A percentile compares a stretch with the other conserved stretches of the same genome.
phyloP scores from a whole-genome alignment of 805 yeast species.

The Kodamaea fukazawae region DNA sequence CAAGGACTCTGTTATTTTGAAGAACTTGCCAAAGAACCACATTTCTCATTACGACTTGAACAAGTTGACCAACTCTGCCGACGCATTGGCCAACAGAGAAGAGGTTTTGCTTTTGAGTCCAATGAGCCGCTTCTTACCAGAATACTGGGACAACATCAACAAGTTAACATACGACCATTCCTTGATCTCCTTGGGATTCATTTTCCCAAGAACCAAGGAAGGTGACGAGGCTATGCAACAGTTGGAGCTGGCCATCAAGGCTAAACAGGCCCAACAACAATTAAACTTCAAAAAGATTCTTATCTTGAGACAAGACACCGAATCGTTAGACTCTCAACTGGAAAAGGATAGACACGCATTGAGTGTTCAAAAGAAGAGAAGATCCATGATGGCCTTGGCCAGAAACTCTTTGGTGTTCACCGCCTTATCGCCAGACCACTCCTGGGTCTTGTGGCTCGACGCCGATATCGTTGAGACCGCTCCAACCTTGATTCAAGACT shows the following conservation, averaged over 20 bases:
- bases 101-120: constrained; percentile 87
- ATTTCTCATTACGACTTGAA: constrained; percentile 84
- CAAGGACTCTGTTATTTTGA: constrained; percentile 53
- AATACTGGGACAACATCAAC: constrained; percentile 84
- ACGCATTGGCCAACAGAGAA: constrained; percentile 74
- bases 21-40: constrained; percentile 66
- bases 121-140: constrained; percentile 78
- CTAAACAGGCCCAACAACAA: constrained; percentile 58
- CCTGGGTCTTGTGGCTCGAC: constrained; percentile 97
- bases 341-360: constrained; percentile 93
- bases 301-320: constrained; percentile 85
- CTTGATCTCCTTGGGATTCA: constrained; percentile 84
- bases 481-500: constrained; percentile 75
- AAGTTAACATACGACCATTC: constrained; percentile 79
- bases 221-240: constrained; percentile 77
- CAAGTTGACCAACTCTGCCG: constrained; percentile 64
- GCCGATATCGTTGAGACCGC: constrained; percentile 93
- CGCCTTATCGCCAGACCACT: constrained; percentile 80
- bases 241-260: constrained; percentile 74
- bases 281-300: constrained; percentile 79
- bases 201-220: constrained; percentile 75
- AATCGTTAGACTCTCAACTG: constrained; percentile 65
- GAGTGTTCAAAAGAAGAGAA: constrained; percentile 80
- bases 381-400: constrained; percentile 90
- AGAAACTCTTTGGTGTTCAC: constrained; percentile 89